Conservation (phyloP, 768 basidiomycete species). For the Hortiboletus campestris region DNA sequence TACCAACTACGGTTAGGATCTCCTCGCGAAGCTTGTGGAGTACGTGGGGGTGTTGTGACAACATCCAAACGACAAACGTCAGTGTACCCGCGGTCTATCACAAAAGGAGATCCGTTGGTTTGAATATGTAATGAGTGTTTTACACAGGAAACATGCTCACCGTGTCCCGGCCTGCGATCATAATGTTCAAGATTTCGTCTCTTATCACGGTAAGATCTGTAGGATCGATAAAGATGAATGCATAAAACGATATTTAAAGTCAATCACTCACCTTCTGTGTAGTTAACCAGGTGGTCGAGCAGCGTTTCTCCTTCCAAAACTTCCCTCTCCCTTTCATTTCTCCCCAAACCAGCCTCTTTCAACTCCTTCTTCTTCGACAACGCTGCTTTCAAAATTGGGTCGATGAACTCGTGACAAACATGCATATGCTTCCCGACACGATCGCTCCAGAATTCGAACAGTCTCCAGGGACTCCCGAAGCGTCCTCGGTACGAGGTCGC, state of each 20-base stretch:
- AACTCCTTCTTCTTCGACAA: constrained; percentile 35
- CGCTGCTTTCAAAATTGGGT: constrained; percentile 51
- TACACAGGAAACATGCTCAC: constrained; percentile 10
- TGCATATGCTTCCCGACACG: constrained; percentile 42
- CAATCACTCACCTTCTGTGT: constrained; percentile 22
- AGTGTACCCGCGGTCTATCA: constrained; percentile 31
- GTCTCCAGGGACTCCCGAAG: constrained; percentile 47
- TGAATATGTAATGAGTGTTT: not conserved
- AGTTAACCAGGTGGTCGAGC: constrained; percentile 30
- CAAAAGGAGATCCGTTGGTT: not conserved
- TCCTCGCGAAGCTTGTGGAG: constrained; percentile 34
- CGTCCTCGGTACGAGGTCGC: constrained; percentile 38
- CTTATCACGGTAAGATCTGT: constrained; percentile 32
- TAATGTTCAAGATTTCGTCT: constrained; percentile 38
- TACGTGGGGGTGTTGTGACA: constrained; percentile 30
- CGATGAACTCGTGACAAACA: constrained; percentile 50
- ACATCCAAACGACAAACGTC: constrained; percentile 29
- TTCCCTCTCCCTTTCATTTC: constrained; percentile 1
- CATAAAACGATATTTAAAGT: not conserved
- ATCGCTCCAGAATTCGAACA: constrained; percentile 53
- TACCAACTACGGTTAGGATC: constrained; percentile 28
- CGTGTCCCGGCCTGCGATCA: constrained; percentile 38
- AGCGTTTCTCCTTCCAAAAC: constrained; percentile 28
- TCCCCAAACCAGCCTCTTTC: constrained; percentile 15
- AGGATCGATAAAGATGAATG: not conserved